These are phyloP conservation scores for Candida easanensis DNA, from an alignment of 805 yeast species.

Conservation along the genomic window DNA sequence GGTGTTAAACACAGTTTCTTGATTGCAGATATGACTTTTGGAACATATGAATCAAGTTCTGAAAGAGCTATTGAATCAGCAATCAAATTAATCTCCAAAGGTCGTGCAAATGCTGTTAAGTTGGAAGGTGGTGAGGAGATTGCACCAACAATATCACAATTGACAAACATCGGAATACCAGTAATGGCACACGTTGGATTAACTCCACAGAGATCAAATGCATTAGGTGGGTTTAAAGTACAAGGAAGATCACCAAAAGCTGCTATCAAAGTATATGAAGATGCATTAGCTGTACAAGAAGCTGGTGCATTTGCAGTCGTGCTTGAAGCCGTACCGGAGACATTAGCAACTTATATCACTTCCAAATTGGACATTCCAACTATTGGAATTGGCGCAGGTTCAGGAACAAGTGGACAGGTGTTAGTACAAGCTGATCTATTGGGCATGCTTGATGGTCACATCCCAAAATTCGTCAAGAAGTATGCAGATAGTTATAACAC, in stretches of 20 bases:
- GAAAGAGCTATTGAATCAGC: slow-evolving; percentile 63
- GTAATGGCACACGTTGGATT: slow-evolving; percentile 90
- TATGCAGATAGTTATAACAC: slow-evolving; percentile 51
- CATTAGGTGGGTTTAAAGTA: slow-evolving; percentile 82
- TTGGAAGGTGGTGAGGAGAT: slow-evolving; percentile 76
- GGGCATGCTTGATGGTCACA: slow-evolving; percentile 60
- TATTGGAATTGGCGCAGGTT: slow-evolving; percentile 96
- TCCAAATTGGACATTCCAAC: slow-evolving; percentile 64
- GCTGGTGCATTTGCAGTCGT: slow-evolving; percentile 78
- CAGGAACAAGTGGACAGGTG: slow-evolving; percentile 81
- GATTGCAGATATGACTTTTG: slow-evolving; percentile 88
- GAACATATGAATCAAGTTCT: slow-evolving; percentile 67
- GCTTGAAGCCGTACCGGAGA: slow-evolving; percentile 83
- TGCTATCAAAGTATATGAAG: slow-evolving; percentile 57
- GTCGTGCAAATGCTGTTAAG: slow-evolving; percentile 69
- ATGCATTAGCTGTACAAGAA: slow-evolving; percentile 65
- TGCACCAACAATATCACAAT: slow-evolving; percentile 47
- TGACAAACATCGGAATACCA: slow-evolving; percentile 75
- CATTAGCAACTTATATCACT: slow-evolving; percentile 65
- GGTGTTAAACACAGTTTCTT: slow-evolving; percentile 65
- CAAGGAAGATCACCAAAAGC: slow-evolving; percentile 64
- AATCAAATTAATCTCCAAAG: slow-evolving; percentile 48
- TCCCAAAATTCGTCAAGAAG: slow-evolving; percentile 73
- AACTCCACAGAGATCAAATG: slow-evolving; percentile 81
- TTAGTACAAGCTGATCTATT: slow-evolving; percentile 81